Conservation (phyloP, 371 early-diverging fungal genomes). For the Lichtheimia ornata region DNA sequence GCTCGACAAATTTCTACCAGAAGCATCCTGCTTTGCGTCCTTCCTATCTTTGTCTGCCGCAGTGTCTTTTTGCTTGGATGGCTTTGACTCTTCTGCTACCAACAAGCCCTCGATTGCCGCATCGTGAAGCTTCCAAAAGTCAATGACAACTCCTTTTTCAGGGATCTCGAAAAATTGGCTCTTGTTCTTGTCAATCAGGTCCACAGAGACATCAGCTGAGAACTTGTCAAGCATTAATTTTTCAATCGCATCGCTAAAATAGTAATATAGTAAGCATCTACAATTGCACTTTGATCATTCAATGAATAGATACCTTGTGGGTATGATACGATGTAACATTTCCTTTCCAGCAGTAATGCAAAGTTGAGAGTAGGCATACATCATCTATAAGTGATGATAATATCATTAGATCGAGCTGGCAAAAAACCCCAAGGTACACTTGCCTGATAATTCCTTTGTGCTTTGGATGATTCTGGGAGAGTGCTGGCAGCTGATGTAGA, state of each 20-base stretch:
- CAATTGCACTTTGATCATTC: background rate
- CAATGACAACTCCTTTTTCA: too few relatives aligned
- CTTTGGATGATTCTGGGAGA: constrained; percentile 24
- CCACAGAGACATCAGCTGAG: constrained; percentile 5
- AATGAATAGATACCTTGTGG: constrained; percentile 45
- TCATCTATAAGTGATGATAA: constrained; percentile 40
- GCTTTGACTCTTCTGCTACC: too few relatives aligned
- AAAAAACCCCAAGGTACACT: background rate
- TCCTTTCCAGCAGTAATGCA: constrained; percentile 57
- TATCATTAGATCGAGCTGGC: background rate
- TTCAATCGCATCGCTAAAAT: constrained; percentile 58
- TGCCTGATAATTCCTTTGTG: constrained; percentile 51
- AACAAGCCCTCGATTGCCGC: too few relatives aligned
- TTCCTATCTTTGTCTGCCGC: background rate
- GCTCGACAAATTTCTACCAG: too few relatives aligned
- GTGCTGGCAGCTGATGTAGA: constrained; percentile 12
- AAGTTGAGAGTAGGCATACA: constrained; percentile 61
- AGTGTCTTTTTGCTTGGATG: background rate
- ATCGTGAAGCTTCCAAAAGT: too few relatives aligned
- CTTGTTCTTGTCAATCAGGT: too few relatives aligned
- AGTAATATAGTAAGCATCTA: background rate
- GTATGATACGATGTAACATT: constrained; percentile 57
- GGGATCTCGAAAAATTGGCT: too few relatives aligned
- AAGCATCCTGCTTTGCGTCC: too few relatives aligned
- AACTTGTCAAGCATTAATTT: constrained; percentile 52